phyloP scores from a whole-genome alignment of 192 early-diverging fungal genomes.

The Backusella westeae region DNA sequence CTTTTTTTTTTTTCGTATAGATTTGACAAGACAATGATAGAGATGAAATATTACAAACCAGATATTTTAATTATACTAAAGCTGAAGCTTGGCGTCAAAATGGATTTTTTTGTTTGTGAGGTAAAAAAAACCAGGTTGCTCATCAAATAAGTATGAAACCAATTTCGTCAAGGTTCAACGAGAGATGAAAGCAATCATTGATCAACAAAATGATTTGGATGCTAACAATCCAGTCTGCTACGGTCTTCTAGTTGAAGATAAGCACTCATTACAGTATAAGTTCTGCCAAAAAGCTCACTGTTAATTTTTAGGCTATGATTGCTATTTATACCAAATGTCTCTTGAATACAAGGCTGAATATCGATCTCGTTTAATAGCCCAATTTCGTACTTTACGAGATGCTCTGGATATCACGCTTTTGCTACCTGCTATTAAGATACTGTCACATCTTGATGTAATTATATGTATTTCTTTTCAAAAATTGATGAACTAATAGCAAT shows the following conservation, averaged over 20 bases:
- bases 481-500: background rate
- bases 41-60: background rate
- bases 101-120: background rate
- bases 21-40: background rate
- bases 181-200: background rate
- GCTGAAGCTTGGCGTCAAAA: background rate
- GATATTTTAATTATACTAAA: background rate
- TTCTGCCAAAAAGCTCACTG: background rate
- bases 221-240: background rate
- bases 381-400: background rate
- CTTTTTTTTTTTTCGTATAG: background rate
- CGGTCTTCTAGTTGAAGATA: background rate
- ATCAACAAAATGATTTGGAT: background rate
- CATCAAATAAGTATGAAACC: background rate
- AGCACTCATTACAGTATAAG: background rate
- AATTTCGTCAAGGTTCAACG: background rate
- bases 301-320: background rate
- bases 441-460: background rate
- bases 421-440: background rate
- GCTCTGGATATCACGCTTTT: background rate
- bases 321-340: background rate
- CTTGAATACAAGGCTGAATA: background rate
- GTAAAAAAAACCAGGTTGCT: background rate
- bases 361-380: background rate
- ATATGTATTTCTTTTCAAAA: background rate